phyloP scores from a whole-genome alignment of 345 rosid species.

The Eucalyptus dawsonii region DNA sequence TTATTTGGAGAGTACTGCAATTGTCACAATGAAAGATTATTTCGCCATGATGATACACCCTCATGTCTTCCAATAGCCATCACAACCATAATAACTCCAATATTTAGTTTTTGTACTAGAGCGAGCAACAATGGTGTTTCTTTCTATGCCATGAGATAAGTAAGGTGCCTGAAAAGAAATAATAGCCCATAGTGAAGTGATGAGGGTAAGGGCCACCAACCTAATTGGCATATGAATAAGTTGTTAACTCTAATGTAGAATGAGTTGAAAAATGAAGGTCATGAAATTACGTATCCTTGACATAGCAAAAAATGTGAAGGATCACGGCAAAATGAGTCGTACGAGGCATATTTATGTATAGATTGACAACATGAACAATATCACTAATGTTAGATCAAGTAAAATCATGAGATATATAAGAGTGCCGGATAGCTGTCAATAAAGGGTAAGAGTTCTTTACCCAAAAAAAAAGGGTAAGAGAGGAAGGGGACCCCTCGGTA shows the following conservation, averaged over 20 bases:
- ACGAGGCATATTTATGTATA: too few relatives aligned
- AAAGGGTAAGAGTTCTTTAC: neutral
- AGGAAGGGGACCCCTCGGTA: accelerated
- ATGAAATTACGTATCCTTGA: neutral
- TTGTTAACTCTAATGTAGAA: neutral
- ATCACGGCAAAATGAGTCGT: neutral
- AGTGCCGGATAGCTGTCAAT: neutral
- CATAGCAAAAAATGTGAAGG: neutral
- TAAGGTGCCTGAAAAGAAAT: neutral
- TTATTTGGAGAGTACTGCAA: neutral
- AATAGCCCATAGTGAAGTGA: neutral
- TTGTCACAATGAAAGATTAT: neutral
- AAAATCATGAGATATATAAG: too few relatives aligned
- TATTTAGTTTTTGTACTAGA: neutral
- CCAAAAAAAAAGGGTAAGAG: neutral
- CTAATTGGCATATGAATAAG: neutral
- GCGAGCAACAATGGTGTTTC: neutral
- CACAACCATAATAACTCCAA: neutral
- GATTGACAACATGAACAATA: accelerated
- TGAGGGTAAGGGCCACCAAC: neutral
- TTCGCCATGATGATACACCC: neutral
- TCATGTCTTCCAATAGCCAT: neutral
- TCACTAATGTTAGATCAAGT: neutral
- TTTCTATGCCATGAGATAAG: neutral
- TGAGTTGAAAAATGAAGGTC: neutral